Evolutionary conservation across 345 rosid species (phyloP), one percentile per base, ranked within the genome.

Genomic region (Cardamine resedifolia): DNA sequence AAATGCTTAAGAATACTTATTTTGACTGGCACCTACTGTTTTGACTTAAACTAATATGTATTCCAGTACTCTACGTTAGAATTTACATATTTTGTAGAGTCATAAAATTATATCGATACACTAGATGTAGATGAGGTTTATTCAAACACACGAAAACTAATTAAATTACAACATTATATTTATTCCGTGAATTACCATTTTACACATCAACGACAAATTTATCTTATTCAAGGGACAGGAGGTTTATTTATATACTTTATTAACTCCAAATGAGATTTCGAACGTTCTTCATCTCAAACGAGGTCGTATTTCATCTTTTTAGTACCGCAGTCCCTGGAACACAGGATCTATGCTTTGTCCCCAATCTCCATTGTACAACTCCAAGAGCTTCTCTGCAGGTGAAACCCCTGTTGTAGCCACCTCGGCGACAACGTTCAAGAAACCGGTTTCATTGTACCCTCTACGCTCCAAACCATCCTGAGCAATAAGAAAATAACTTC

Each of bases 381-480:
- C 86, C 82, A 90, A 78, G 43, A 88, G 97, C 66, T 83, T 80
- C 81, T 90, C 95, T 6, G 92, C 97, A 0, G 92, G 92, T 39
- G 97, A 83, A 18, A 84, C 77, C 30, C 97, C 97, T 87, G 95
- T 94, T 72, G 82, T 77, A 70, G 81, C 96, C 73, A 94, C 91
- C 59, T 89, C 90, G 16, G 83, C 70, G 33, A 90, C 78, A 60
- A 50, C 89, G 38, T 93, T 83, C 79, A 93, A 78, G 85, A 90
- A 90, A 9, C 87, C 83, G 7, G 88, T 50, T 83, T 93, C 97
- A 79, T 89, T 93, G 67, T 65, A 93, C 47, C 94, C 96, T 80
- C 97, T 80, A 49, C 92, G 86, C 80, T 90, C 95, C 79, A 93
- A 80, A 64, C 98, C 97, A 71, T 87, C 91, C 98, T 90, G 77